phyloP scores from a whole-genome alignment of 345 rosid species.

The Euphorbia pulcherrima region DNA sequence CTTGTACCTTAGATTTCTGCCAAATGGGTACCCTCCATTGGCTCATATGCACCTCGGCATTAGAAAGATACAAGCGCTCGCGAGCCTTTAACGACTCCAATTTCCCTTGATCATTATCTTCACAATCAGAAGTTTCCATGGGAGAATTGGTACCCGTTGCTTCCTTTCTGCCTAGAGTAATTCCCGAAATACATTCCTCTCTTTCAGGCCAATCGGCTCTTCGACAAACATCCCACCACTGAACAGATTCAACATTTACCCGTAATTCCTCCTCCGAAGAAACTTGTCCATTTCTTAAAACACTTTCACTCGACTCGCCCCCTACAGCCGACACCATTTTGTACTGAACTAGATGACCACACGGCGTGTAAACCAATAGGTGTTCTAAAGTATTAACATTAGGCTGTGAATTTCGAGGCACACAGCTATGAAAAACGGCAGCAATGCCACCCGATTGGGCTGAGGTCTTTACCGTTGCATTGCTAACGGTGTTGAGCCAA shows the following conservation, averaged over 20 bases:
- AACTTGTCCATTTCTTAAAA: slow-evolving; percentile 40
- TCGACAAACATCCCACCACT: slow-evolving; percentile 97
- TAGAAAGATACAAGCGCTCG: slow-evolving; percentile 79
- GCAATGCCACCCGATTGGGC: slow-evolving; percentile 88
- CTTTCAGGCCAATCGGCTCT: slow-evolving; percentile 91
- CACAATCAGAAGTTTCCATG: slow-evolving; percentile 49
- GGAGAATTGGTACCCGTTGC: slow-evolving; percentile 33
- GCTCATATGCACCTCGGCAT: slow-evolving; percentile 82
- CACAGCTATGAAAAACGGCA: slow-evolving; percentile 64
- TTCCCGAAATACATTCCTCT: slow-evolving; percentile 74
- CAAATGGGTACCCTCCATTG: slow-evolving; percentile 77
- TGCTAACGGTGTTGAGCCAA: slow-evolving; percentile 89
- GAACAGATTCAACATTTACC: slow-evolving; percentile 75
- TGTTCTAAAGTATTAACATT: slow-evolving; percentile 61
- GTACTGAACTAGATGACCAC: slow-evolving; percentile 89
- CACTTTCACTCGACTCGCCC: slow-evolving; percentile 55
- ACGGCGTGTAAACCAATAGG: slow-evolving; percentile 76
- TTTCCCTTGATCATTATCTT: slow-evolving; percentile 42
- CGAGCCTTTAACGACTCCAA: slow-evolving; percentile 38
- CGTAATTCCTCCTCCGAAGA: slow-evolving; percentile 73
- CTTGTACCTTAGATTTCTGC: slow-evolving; percentile 90
- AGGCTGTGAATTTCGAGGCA: slow-evolving; percentile 40
- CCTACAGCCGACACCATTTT: slow-evolving; percentile 70
- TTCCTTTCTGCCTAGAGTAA: slow-evolving; percentile 43
- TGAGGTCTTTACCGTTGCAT: slow-evolving; percentile 57